Evolutionary conservation across 495 filamentous ascomycete species (phyloP), one percentile per base, ranked within the genome.

Genomic region (Talaromyces proteolyticus): DNA sequence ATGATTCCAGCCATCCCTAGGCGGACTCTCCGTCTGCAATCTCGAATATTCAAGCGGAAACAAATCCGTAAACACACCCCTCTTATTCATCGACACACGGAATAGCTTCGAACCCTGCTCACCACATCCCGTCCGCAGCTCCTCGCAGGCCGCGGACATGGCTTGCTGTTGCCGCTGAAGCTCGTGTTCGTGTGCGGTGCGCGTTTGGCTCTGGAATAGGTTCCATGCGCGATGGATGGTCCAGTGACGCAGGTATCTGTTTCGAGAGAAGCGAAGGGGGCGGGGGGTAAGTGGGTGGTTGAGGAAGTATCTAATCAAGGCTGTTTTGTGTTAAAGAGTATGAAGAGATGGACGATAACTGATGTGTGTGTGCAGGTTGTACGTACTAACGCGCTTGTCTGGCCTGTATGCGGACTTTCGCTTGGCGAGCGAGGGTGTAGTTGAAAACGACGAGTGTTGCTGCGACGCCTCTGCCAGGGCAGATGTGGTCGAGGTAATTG

Each of bases 221-320:
- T 86, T 73, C 86, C 89, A 96, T 18, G 91, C 93, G 56, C 93
- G 90, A 72, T 97, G 91, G 74, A 99, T 97, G 46, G 93, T 96
- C 93, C 94, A 99, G 75, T 99, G 93, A 20, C 93, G 87, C 56
- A 97, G 85, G 71, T 81, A 79, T 48, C 93, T 86, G 72, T 86
- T 87, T 54, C 91, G 89, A 21, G 81, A 88, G 77, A 95, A 86
- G 53, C 88, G 81, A 54, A 96, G 79, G 2, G 91, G 90, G 2
- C 88, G 82, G 0, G 88, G 88, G 20, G 79, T 84, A 41, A 75
- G 64, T 29, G 81, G 78, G 64, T 87, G 83, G 48, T 66, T 53
- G 51, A 86, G 80, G 67, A 80, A 77, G 68, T 86, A 86, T 58
- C 80, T 78, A 61, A 87, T 86, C 17, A 78, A 50, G 19, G 74